Percentiles rank a stretch among this genome's conserved stretches.
phyloP scores from a whole-genome alignment of 306 rosid genomes.

The Prinsepia uniflora region DNA sequence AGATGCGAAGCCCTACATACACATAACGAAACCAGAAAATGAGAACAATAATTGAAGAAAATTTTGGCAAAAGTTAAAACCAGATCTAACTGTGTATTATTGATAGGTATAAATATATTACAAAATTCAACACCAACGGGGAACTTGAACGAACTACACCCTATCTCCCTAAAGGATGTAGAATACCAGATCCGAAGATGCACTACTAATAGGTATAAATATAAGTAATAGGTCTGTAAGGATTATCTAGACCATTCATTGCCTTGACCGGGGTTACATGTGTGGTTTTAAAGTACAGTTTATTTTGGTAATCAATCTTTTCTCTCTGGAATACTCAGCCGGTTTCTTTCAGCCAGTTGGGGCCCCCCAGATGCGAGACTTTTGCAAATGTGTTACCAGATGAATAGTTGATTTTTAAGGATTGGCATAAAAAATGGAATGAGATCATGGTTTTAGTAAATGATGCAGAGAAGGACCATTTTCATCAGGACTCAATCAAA shows the following conservation, averaged over 20 bases:
- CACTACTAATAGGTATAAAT: neutral
- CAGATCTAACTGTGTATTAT: neutral
- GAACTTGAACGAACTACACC: neutral
- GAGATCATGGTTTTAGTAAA: too few relatives aligned
- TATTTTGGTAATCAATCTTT: too few relatives aligned
- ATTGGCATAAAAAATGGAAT: too few relatives aligned
- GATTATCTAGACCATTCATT: constrained; percentile 11
- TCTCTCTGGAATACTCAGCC: too few relatives aligned
- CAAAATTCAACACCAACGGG: neutral
- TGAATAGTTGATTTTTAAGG: too few relatives aligned
- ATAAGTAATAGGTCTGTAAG: neutral
- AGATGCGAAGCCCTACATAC: constrained; percentile 91
- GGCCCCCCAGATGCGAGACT: too few relatives aligned
- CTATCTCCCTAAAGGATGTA: neutral
- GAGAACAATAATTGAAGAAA: neutral
- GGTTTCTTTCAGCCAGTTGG: too few relatives aligned
- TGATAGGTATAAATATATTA: neutral
- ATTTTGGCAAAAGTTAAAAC: neutral
- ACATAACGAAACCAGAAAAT: constrained; percentile 17
- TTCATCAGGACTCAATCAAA: too few relatives aligned
- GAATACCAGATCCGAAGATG: neutral
- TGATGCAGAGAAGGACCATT: too few relatives aligned
- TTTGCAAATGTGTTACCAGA: too few relatives aligned
- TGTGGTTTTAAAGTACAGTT: too few relatives aligned
- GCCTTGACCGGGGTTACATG: neutral